Percentiles rank a stretch among this genome's conserved stretches.
Conservation (phyloP, 106 monocot species). For the Phalaenopsis equestris region DNA sequence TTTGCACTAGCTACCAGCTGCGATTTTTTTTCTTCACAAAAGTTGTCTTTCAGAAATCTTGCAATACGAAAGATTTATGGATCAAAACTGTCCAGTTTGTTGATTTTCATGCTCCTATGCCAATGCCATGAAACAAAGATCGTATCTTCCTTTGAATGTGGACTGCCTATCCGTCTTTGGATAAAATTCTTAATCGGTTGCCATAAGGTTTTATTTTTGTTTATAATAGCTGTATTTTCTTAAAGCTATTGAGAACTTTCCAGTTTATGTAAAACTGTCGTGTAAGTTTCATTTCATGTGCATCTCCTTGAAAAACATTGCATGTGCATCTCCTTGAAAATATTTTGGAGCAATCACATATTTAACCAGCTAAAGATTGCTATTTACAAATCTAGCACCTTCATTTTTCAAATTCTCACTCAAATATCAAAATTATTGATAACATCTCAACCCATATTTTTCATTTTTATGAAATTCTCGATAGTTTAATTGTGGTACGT, state of each 20-base stretch:
- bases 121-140: background rate
- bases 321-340: slow-evolving; percentile 7
- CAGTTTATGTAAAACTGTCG: background rate
- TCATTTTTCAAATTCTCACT: no score
- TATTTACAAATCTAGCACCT: no score
- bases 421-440: no score
- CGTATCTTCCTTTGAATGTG: background rate
- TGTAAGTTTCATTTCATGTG: background rate
- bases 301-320: background rate
- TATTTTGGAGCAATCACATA: background rate
- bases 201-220: background rate
- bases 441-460: no score
- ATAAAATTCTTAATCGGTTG: background rate
- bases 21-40: background rate
- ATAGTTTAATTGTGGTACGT: no score
- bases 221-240: background rate
- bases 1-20: background rate
- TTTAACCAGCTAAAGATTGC: no score
- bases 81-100: background rate
- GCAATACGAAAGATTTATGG: background rate
- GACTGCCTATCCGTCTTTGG: background rate
- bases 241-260: background rate
- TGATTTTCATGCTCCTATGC: background rate
- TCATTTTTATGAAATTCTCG: no score
- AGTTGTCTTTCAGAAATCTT: background rate